These are phyloP conservation scores for Chloris gayana DNA, from an alignment of 176 grass and related monocot species.

Conservation along the genomic window DNA sequence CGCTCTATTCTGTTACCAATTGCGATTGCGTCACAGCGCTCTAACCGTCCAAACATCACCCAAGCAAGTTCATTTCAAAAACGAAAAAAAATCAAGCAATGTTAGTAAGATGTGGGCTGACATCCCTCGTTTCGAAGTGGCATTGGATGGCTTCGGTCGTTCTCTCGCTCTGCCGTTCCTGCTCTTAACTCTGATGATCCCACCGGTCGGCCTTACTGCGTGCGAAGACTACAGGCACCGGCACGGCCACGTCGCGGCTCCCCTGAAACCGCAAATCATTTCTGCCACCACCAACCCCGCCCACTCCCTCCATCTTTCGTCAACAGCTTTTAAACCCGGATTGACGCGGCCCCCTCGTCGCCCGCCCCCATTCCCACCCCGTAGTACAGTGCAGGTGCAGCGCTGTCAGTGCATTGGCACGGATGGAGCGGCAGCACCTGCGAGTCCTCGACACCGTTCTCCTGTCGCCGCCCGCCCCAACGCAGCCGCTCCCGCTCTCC, in stretches of 20 bases:
- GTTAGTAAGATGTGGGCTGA: too few species aligned
- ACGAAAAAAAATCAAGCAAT: too few species aligned
- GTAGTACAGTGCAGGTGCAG: too few species aligned
- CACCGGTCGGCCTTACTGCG: too few species aligned
- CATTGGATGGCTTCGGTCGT: too few species aligned
- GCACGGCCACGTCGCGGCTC: slow-evolving; percentile 34
- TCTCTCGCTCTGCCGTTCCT: too few species aligned
- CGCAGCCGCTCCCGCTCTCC: slow-evolving; percentile 45
- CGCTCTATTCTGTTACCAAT: too few species aligned
- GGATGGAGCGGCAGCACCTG: slow-evolving; percentile 35
- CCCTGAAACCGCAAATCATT: slow-evolving; percentile 11
- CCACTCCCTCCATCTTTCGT: neutral
- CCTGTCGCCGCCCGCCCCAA: slow-evolving; percentile 21
- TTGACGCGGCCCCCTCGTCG: neutral
- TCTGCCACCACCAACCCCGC: slow-evolving; percentile 26
- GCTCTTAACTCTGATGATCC: too few species aligned
- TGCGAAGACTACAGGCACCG: neutral
- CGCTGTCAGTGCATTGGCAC: neutral
- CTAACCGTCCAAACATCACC: too few species aligned
- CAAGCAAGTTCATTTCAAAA: too few species aligned
- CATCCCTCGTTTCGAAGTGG: too few species aligned
- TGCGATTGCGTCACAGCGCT: too few species aligned
- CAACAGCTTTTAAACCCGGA: neutral
- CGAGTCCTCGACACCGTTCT: slow-evolving; percentile 46
- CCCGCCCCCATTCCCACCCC: neutral